phyloP scores from a whole-genome alignment of 176 grass and related monocot genomes.

The Hordeum vulgare region MorexV3_pseudomolecules_assembly NC_058523.1:456906751-456907250 shows the following conservation, averaged over 20 bases:
- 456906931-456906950: constrained; percentile 12
- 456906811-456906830: constrained; percentile 45
- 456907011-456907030: constrained; percentile 24
- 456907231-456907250: constrained; percentile 46
- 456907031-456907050: constrained; percentile 34
- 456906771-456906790: constrained; percentile 50
- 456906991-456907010: constrained; percentile 36
- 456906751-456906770: constrained; percentile 53
- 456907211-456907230: constrained; percentile 55
- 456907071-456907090: constrained; percentile 67
- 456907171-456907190: constrained; percentile 47
- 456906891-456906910: constrained; percentile 31
- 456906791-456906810: constrained; percentile 47
- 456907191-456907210: constrained; percentile 44
- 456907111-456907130: constrained; percentile 46
- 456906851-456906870: constrained; percentile 46
- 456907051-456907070: constrained; percentile 74
- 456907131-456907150: constrained; percentile 72
- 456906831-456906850: constrained; percentile 54
- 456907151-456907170: constrained; percentile 76
- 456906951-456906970: constrained; percentile 62
- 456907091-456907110: constrained; percentile 52
- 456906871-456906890: constrained; percentile 15
- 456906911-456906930: constrained; percentile 43
- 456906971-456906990: constrained; percentile 54